Conservation (phyloP, 345 rosid genomes). For the Eucalyptus microcorys region DNA sequence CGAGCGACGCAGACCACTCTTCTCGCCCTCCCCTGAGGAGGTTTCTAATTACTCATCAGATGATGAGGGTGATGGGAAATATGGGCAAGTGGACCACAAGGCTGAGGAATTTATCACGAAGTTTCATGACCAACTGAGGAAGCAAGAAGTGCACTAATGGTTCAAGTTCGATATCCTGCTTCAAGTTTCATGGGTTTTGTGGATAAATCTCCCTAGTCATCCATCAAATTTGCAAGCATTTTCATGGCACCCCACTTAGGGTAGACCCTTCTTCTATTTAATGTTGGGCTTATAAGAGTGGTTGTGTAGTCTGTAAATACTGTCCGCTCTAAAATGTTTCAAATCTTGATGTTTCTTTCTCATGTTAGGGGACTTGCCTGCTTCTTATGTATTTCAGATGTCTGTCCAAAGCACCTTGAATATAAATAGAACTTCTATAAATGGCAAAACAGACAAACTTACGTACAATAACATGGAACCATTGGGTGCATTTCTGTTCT, state of each 20-base stretch:
- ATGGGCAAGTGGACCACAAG: neutral
- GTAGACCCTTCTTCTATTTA: neutral
- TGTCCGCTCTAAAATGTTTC: neutral
- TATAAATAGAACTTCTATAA: neutral
- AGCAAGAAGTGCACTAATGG: neutral
- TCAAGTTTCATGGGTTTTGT: neutral
- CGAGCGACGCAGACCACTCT: neutral
- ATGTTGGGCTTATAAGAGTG: neutral
- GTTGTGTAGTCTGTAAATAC: neutral
- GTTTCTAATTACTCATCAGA: neutral
- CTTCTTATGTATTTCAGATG: neutral
- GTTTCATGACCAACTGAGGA: neutral
- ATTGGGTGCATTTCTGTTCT: neutral
- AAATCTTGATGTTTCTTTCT: neutral
- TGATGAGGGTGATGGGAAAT: neutral
- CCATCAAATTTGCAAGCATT: neutral
- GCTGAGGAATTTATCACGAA: constrained; percentile 1
- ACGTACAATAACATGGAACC: neutral
- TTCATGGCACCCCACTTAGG: neutral
- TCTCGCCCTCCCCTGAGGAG: neutral
- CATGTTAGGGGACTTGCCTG: neutral
- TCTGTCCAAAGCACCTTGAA: neutral
- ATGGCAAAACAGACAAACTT: neutral
- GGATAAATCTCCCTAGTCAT: neutral
- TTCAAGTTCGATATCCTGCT: neutral